Evolutionary conservation across 1,284 basidiomycete genomes (phyloP).

Genomic region (Exobasidium cylindrosporum): DNA sequence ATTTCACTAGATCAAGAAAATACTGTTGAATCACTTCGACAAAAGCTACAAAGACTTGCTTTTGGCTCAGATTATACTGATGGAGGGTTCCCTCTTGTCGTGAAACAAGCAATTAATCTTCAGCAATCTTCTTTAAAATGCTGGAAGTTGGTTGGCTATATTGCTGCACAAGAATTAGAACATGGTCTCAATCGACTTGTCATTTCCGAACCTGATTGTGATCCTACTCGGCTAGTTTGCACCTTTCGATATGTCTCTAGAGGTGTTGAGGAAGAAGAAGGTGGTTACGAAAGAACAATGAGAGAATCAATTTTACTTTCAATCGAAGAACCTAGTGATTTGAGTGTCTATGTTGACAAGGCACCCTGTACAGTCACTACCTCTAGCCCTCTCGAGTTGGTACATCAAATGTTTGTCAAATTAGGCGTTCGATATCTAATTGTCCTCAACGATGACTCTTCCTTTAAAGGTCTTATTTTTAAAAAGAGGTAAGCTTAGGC

Average conservation of each 20-base stretch:
- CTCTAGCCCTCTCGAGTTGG: slow-evolving; percentile 79
- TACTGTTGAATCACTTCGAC: slow-evolving; percentile 62
- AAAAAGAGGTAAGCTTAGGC: slow-evolving; percentile 80
- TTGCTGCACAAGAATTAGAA: slow-evolving; percentile 86
- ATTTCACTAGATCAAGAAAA: slow-evolving; percentile 64
- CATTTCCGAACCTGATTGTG: slow-evolving; percentile 2
- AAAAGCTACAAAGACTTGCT: slow-evolving; percentile 58
- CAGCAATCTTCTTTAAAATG: neutral
- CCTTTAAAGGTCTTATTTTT: slow-evolving; percentile 84
- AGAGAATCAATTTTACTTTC: slow-evolving; percentile 29
- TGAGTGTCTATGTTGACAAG: slow-evolving; percentile 85
- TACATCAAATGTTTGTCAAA: slow-evolving; percentile 65
- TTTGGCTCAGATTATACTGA: slow-evolving; percentile 61
- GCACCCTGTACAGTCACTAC: slow-evolving; percentile 78
- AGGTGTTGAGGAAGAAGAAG: slow-evolving; percentile 22
- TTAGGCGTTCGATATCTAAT: slow-evolving; percentile 58
- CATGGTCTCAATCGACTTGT: slow-evolving; percentile 62
- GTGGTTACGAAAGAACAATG: slow-evolving; percentile 7
- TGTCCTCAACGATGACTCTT: slow-evolving; percentile 75
- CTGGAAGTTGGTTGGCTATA: slow-evolving; percentile 77
- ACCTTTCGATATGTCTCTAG: slow-evolving; percentile 33
- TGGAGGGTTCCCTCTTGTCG: slow-evolving; percentile 77
- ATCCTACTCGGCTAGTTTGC: slow-evolving; percentile 12
- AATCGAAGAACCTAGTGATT: slow-evolving; percentile 63
- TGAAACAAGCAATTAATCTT: slow-evolving; percentile 48